These are phyloP conservation scores for Mycena indigotica DNA, from an alignment of 768 basidiomycete species.

Conservation along the genomic window DNA sequence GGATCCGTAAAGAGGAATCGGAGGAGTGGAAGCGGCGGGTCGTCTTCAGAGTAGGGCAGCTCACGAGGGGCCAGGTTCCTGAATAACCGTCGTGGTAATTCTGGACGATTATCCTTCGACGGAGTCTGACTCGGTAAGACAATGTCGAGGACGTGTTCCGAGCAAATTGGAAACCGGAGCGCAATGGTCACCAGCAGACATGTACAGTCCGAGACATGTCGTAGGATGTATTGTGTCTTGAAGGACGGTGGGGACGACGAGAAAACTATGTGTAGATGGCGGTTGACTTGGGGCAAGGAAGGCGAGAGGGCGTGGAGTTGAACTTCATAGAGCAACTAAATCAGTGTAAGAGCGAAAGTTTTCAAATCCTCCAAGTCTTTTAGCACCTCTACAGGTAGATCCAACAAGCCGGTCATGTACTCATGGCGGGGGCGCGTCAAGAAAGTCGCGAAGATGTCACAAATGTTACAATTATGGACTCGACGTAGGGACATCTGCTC, in stretches of 20 bases:
- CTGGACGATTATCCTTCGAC: conserved; percentile 12
- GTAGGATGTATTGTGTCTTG: conserved; percentile 68
- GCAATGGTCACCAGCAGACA: conserved; percentile 51
- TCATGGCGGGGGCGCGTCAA: background rate
- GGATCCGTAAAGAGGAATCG: conserved; percentile 53
- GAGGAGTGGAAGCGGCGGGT: conserved; percentile 67
- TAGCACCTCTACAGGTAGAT: conserved; percentile 46
- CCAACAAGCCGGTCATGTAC: conserved; percentile 28
- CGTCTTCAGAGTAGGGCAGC: conserved; percentile 46
- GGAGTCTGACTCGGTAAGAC: conserved; percentile 39
- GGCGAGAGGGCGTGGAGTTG: conserved; percentile 71
- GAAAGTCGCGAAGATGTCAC: background rate
- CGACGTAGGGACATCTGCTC: background rate
- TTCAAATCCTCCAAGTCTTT: background rate
- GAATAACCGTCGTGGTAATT: conserved; percentile 72
- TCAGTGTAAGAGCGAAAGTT: conserved; percentile 7
- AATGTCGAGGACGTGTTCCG: conserved; percentile 51
- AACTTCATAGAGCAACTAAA: conserved; percentile 77
- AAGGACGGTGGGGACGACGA: conserved; percentile 55
- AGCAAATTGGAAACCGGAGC: conserved; percentile 65
- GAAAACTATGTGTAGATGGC: conserved; percentile 56
- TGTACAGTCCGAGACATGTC: conserved; percentile 29
- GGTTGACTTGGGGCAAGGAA: conserved; percentile 61
- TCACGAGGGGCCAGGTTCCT: conserved; percentile 43
- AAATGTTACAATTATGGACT: conserved; percentile 12